Percentiles rank a stretch among this genome's conserved stretches.
Evolutionary conservation across 495 filamentous ascomycete species (phyloP).

Genomic region (Tuber brumale): DNA sequence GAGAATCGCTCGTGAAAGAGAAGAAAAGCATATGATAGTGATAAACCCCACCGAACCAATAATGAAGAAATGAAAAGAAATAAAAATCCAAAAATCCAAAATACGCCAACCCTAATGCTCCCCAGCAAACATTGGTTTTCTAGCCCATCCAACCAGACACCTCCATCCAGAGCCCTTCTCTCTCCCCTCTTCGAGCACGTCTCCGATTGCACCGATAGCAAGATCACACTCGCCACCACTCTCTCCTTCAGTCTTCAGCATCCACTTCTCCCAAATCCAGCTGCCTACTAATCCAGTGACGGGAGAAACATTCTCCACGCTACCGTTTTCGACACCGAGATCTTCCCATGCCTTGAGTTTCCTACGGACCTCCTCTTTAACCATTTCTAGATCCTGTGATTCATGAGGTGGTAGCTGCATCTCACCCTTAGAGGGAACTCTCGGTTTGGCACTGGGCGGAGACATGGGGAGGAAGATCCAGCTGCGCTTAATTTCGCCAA

Average conservation of each 20-base stretch:
- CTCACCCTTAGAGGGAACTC: conserved; percentile 49
- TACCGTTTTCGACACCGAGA: conserved; percentile 62
- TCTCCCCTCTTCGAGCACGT: conserved; percentile 77
- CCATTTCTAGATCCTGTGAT: conserved; percentile 44
- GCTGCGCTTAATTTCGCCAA: conserved; percentile 70
- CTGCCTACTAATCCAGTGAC: conserved; percentile 75
- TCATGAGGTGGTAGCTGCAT: conserved; percentile 40
- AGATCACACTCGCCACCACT: conserved; percentile 55
- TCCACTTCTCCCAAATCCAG: conserved; percentile 96
- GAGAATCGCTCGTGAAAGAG: not conserved
- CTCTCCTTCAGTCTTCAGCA: conserved; percentile 77
- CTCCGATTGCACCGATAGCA: conserved; percentile 65
- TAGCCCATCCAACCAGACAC: conserved; percentile 77
- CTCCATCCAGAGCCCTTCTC: conserved; percentile 76
- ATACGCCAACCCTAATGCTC: conserved; percentile 35
- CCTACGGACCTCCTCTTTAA: conserved; percentile 36
- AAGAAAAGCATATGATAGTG: not conserved
- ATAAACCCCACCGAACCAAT: conserved; percentile 1
- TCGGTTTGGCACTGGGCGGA: conserved; percentile 51
- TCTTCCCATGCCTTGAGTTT: conserved; percentile 50
- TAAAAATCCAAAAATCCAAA: conserved; percentile 28
- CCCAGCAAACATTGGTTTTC: conserved; percentile 58
- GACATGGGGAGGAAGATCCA: conserved; percentile 89
- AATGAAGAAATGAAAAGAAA: conserved; percentile 8
- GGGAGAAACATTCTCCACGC: conserved; percentile 63